phyloP scores from a whole-genome alignment of 192 early-diverging fungal species.

The Dissophora ornata region DNA sequence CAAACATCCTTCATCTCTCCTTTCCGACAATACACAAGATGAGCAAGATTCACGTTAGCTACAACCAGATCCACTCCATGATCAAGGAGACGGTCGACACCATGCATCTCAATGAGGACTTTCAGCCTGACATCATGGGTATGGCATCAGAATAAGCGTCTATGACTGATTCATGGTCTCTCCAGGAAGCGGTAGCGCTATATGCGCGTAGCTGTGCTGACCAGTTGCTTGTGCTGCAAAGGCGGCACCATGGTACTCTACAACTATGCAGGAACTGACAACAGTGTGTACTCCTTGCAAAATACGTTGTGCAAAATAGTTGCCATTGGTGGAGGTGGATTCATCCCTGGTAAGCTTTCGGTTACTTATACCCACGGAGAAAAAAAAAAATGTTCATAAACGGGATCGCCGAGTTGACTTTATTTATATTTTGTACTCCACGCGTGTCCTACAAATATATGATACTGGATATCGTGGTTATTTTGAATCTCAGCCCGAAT shows the following conservation, averaged over 20 bases:
- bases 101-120: constrained; percentile 69
- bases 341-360: constrained; percentile 83
- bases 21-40: constrained; percentile 28
- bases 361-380: too few species aligned
- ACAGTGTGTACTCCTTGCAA: too few species aligned
- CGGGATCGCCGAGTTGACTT: not conserved
- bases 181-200: too few species aligned
- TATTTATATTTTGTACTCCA: constrained; percentile 18
- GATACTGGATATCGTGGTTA: too few species aligned
- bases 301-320: constrained; percentile 57
- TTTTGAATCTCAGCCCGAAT: constrained; percentile 51
- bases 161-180: not conserved
- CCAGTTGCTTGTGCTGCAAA: too few species aligned
- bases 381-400: not conserved
- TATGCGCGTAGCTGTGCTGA: too few species aligned
- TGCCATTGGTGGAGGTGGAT: constrained; percentile 83
- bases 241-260: too few species aligned
- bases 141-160: not conserved
- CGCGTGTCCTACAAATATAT: too few species aligned
- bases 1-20: constrained; percentile 1
- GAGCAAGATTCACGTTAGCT: constrained; percentile 71
- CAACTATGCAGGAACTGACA: too few species aligned
- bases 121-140: constrained; percentile 74
- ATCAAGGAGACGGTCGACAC: constrained; percentile 67
- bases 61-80: constrained; percentile 59